These are phyloP conservation scores for Acorus gramineus DNA, from an alignment of 106 monocot genomes.

Conservation along the genomic window DNA sequence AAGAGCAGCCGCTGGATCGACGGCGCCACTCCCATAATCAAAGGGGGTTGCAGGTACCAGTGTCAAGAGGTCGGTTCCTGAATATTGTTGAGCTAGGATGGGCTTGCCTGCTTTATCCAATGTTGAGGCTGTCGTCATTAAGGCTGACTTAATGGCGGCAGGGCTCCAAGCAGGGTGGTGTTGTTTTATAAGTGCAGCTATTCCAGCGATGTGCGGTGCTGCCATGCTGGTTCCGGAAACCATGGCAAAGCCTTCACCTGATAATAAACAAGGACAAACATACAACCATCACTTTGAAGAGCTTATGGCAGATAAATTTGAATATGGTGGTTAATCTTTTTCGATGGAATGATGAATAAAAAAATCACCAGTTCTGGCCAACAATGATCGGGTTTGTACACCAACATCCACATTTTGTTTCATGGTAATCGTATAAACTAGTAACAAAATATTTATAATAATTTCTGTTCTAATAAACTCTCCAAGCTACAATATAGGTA, in stretches of 20 bases:
- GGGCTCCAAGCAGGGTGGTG: slow-evolving; percentile 83
- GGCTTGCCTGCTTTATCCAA: slow-evolving; percentile 54
- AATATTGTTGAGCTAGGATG: slow-evolving; percentile 74
- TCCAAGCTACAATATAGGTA: no score
- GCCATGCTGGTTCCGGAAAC: slow-evolving; percentile 98
- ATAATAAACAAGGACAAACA: not conserved
- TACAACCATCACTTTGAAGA: no score
- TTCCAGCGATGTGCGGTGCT: slow-evolving; percentile 91
- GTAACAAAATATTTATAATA: no score
- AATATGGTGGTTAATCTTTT: no score
- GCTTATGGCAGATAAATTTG: no score
- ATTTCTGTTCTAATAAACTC: no score
- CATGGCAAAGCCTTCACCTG: slow-evolving; percentile 96
- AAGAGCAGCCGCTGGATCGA: slow-evolving; percentile 71
- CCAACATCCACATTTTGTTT: no score
- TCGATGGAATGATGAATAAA: no score
- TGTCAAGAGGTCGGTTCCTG: slow-evolving; percentile 42
- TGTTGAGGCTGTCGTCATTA: slow-evolving; percentile 88
- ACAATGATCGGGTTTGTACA: no score
- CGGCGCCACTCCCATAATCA: slow-evolving; percentile 91
- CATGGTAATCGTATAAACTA: no score
- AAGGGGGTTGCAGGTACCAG: slow-evolving; percentile 71
- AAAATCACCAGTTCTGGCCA: no score
- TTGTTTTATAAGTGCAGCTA: slow-evolving; percentile 84
- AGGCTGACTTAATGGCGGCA: slow-evolving; percentile 83